phyloP scores from a whole-genome alignment of 805 yeast genomes.

The Blastobotrys americana region DNA sequence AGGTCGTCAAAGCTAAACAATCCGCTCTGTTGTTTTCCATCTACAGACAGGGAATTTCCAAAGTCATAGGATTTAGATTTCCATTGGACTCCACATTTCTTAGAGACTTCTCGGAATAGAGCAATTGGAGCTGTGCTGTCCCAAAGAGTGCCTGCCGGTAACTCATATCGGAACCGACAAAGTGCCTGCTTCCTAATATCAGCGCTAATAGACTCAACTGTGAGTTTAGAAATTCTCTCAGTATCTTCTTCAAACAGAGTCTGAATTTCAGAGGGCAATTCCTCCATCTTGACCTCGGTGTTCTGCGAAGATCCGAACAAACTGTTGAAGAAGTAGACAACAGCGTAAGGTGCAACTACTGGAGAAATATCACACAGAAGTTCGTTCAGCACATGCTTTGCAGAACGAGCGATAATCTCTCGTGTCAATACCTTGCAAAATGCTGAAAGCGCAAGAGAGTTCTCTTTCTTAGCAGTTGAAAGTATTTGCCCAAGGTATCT shows the following conservation, averaged over 20 bases:
- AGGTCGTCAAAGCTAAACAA: slow-evolving; percentile 57
- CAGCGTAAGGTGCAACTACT: slow-evolving; percentile 48
- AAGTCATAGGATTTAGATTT: slow-evolving; percentile 43
- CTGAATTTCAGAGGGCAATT: not conserved
- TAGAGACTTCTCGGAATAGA: slow-evolving; percentile 62
- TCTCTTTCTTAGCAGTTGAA: slow-evolving; percentile 27
- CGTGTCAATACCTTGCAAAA: slow-evolving; percentile 45
- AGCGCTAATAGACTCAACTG: slow-evolving; percentile 39
- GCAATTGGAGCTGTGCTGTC: slow-evolving; percentile 34
- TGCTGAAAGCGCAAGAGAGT: slow-evolving; percentile 31
- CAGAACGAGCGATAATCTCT: slow-evolving; percentile 75
- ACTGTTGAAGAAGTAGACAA: slow-evolving; percentile 61
- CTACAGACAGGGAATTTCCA: slow-evolving; percentile 13
- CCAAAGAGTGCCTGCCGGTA: slow-evolving; percentile 45
- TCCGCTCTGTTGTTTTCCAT: slow-evolving; percentile 29
- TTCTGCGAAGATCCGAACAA: slow-evolving; percentile 41
- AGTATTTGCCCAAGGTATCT: slow-evolving; percentile 76
- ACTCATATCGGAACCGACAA: slow-evolving; percentile 54
- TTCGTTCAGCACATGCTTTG: slow-evolving; percentile 64
- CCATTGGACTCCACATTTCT: slow-evolving; percentile 86
- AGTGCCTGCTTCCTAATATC: slow-evolving; percentile 47
- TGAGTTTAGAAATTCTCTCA: slow-evolving; percentile 37
- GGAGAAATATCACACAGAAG: slow-evolving; percentile 42
- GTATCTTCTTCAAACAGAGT: slow-evolving; percentile 28
- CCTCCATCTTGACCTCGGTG: slow-evolving; percentile 33